These are phyloP conservation scores for Beta macrorhiza DNA, from an alignment of 179 eudicot genomes.

Conservation along the genomic window DNA sequence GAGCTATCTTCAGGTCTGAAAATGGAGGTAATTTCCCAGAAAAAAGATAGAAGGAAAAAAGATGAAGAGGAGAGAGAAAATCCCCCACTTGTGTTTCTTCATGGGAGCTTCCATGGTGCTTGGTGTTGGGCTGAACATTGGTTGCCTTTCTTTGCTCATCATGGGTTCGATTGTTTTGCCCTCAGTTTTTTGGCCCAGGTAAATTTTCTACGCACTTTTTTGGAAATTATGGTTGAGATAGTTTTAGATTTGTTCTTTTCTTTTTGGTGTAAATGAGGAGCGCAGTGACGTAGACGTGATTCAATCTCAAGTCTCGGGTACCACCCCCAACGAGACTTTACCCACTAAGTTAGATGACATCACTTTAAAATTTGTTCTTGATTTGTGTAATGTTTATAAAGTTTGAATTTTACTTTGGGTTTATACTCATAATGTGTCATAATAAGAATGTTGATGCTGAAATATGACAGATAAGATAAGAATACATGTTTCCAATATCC, in stretches of 20 bases:
- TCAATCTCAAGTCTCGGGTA: too few species aligned
- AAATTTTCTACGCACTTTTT: not conserved
- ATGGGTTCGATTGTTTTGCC: slow-evolving; percentile 75
- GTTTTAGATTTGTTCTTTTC: not conserved
- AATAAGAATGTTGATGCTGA: not conserved
- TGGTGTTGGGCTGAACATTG: slow-evolving; percentile 98
- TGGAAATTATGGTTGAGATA: not conserved
- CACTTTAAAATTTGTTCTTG: not conserved
- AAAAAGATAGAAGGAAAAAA: slow-evolving; percentile 27
- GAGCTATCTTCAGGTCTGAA: slow-evolving; percentile 80
- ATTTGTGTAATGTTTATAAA: not conserved
- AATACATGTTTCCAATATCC: too few species aligned
- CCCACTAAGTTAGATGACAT: too few species aligned
- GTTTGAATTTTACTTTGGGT: not conserved
- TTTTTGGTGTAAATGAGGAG: too few species aligned
- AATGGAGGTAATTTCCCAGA: slow-evolving; percentile 81
- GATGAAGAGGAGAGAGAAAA: slow-evolving; percentile 31
- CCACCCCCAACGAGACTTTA: too few species aligned
- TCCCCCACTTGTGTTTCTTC: slow-evolving; percentile 68
- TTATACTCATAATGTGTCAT: not conserved
- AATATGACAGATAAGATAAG: not conserved
- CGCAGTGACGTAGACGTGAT: too few species aligned
- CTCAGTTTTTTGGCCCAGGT: slow-evolving; percentile 91
- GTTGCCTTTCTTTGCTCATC: slow-evolving; percentile 75
- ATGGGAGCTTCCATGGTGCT: slow-evolving; percentile 93